phyloP scores from a whole-genome alignment of 371 early-diverging fungal species.

The Mortierella sp. region DNA sequence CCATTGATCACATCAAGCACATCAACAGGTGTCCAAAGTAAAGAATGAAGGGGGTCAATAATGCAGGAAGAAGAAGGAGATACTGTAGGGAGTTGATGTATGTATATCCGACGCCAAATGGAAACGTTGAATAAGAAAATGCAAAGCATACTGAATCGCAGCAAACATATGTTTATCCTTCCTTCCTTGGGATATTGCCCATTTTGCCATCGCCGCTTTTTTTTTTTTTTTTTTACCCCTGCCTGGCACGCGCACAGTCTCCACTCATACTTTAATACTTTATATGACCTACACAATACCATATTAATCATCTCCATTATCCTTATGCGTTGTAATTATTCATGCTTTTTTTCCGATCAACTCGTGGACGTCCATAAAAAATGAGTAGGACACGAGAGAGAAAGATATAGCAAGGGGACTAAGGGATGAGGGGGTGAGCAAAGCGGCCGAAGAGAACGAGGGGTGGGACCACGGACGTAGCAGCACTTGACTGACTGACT shows the following conservation, averaged over 20 bases:
- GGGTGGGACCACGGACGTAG: conserved; percentile 9
- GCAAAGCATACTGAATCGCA: not conserved
- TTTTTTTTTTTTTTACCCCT: not conserved
- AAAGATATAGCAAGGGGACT: conserved; percentile 13
- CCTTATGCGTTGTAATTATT: not conserved
- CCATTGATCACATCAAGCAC: not conserved
- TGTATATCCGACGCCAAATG: not conserved
- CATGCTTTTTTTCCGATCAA: not conserved
- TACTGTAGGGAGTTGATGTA: not conserved
- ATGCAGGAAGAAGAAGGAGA: not conserved
- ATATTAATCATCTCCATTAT: not conserved
- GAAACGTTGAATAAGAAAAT: not conserved
- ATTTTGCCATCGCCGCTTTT: conserved; percentile 5
- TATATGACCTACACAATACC: not conserved
- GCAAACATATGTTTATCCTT: not conserved
- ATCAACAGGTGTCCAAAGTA: not conserved
- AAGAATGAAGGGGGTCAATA: not conserved
- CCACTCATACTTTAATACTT: not conserved
- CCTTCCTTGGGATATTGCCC: not conserved
- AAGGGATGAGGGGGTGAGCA: conserved; percentile 10
- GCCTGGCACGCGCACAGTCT: not conserved
- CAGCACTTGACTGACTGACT: not conserved
- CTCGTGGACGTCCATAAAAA: conserved; percentile 1
- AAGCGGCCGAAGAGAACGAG: conserved; percentile 12
- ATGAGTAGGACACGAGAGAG: conserved; percentile 9